Evolutionary conservation across 768 basidiomycete genomes (phyloP).

Genomic region (Mycena filopes): DNA sequence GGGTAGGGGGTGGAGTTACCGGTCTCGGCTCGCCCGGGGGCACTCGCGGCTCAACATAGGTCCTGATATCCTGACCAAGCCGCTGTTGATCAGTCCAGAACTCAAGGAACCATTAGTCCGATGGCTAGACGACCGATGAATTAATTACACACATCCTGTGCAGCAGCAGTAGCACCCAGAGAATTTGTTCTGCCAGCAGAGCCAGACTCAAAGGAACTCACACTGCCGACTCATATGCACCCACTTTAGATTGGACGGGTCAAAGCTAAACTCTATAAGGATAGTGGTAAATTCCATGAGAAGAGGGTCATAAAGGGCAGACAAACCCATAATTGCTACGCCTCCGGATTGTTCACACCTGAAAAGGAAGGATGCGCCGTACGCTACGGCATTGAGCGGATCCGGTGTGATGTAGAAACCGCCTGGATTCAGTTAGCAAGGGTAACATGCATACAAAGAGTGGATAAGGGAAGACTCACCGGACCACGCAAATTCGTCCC

Average conservation of each 20-base stretch:
- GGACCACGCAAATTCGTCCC: slow-evolving; percentile 5
- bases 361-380: not conserved
- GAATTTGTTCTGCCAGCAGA: not conserved
- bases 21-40: not conserved
- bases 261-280: not conserved
- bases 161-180: too few species aligned
- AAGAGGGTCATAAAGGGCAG: not conserved
- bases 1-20: not conserved
- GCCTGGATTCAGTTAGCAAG: not conserved
- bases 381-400: not conserved
- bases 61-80: too few species aligned
- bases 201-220: not conserved
- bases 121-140: too few species aligned
- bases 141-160: too few species aligned
- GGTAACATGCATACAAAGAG: too few species aligned
- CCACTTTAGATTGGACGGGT: not conserved
- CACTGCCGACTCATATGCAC: not conserved
- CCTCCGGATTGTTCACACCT: not conserved
- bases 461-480: too few species aligned
- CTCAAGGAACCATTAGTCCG: too few species aligned
- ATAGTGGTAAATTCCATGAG: not conserved
- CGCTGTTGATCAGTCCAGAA: too few species aligned
- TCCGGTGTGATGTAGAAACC: not conserved
- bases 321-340: slow-evolving; percentile 1
- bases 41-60: not conserved